These are phyloP conservation scores for Coemansia sp. DNA, from an alignment of 192 early-diverging fungal species.

Conservation along the genomic window DNA sequence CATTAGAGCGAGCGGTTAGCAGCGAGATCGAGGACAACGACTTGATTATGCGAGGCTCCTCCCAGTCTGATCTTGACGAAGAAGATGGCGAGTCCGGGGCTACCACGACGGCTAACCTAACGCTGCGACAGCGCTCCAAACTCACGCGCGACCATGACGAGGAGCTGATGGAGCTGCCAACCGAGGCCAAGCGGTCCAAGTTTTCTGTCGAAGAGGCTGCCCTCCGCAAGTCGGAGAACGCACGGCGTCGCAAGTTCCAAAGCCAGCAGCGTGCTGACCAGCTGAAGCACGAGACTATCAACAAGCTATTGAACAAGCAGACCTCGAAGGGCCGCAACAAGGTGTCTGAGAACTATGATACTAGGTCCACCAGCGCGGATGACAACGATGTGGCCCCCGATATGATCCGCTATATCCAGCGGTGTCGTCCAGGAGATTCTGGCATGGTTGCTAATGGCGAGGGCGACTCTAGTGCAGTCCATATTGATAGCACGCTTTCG, in stretches of 20 bases:
- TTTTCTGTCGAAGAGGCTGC: slow-evolving; percentile 73
- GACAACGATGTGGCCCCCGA: slow-evolving; percentile 9
- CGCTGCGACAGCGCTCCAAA: slow-evolving; percentile 72
- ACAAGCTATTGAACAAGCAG: slow-evolving; percentile 80
- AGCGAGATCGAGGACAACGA: slow-evolving; percentile 11
- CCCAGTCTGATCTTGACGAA: slow-evolving; percentile 18
- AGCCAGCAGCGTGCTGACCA: slow-evolving; percentile 77
- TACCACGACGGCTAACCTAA: slow-evolving; percentile 43
- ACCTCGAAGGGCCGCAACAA: slow-evolving; percentile 67
- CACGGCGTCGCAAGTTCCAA: slow-evolving; percentile 76
- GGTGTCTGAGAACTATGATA: slow-evolving; percentile 63
- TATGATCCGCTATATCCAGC: slow-evolving; percentile 32
- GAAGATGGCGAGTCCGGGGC: slow-evolving; percentile 6
- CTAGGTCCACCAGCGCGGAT: slow-evolving; percentile 47
- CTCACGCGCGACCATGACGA: slow-evolving; percentile 59
- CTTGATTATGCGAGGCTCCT: slow-evolving; percentile 1
- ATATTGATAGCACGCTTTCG: slow-evolving; percentile 22
- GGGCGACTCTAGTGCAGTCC: not conserved
- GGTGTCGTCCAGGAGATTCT: not conserved
- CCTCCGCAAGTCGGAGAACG: slow-evolving; percentile 70
- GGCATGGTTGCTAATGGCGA: not conserved
- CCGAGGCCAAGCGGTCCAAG: slow-evolving; percentile 66
- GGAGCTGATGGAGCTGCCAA: slow-evolving; percentile 70
- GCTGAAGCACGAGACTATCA: slow-evolving; percentile 73
- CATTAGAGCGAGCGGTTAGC: not conserved